These are phyloP conservation scores for Scytalidium lignicola DNA, from an alignment of 2,329 filamentous ascomycete genomes.

Conservation along the genomic window DNA sequence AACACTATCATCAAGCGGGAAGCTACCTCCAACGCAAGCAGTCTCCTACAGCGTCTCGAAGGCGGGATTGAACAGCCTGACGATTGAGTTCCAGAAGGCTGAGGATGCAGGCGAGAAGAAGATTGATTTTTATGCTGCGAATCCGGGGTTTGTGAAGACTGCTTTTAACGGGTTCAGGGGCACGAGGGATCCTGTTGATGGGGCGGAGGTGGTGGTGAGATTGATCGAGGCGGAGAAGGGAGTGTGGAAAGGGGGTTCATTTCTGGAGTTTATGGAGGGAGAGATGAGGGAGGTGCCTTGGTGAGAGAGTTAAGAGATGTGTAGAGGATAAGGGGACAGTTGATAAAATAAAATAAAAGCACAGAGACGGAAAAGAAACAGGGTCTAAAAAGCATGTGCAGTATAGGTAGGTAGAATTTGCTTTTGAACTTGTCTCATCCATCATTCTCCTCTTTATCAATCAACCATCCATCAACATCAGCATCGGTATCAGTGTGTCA, in stretches of 20 bases:
- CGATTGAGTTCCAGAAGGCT: conserved; percentile 23
- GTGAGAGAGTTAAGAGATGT: no score
- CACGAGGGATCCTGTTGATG: conserved; percentile 19
- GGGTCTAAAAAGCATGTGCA: conserved; percentile 1
- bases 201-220: conserved; percentile 21
- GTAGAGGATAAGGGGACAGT: no score
- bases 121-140: conserved; percentile 15
- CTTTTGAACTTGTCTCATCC: background rate
- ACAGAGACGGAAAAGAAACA: no score
- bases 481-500: background rate
- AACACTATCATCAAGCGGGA: conserved; percentile 13
- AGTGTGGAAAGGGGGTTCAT: conserved; percentile 15
- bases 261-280: no score
- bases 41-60: conserved; percentile 32
- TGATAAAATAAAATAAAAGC: no score
- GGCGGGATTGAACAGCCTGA: conserved; percentile 32
- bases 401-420: background rate
- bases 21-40: conserved; percentile 24
- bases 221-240: conserved; percentile 12
- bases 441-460: background rate
- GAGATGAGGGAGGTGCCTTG: no score
- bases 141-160: conserved; percentile 22
- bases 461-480: background rate
- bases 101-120: no score
- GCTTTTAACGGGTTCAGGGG: conserved; percentile 20